Evolutionary conservation across 768 basidiomycete species (phyloP), one percentile per base, ranked within the genome.

Genomic region (Termitomyces sp.): DNA sequence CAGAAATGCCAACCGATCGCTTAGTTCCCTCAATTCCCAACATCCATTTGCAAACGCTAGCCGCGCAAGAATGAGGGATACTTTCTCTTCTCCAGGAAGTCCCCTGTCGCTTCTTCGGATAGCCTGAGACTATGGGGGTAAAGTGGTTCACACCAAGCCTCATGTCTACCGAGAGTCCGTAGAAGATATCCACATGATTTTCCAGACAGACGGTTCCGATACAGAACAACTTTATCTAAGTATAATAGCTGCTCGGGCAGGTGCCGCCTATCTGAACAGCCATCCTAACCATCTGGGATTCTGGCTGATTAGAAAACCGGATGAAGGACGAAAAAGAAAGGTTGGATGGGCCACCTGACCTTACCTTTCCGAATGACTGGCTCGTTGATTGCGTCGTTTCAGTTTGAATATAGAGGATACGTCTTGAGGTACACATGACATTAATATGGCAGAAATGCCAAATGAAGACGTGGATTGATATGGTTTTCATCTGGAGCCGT

Each of bases 1-100:
- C 45, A 49, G 53, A 54, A 33, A 61, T 61, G 30, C 22, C 41
- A 51, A n/a, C 46, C 54, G 57, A 63, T 63, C 52, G 37, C 39
- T 31, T 27, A 20, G 2, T n/a, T 20, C 30, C 12, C 13, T 8
- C 27, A 27, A 27, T 27, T 4, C 27, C 27, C 27, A 42, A 42
- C n/a, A 41, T 31, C 6, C 22, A 31, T 54, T 42, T 54, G 27
- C 27, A 42, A 54, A 42, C 13, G 6, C n/a, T n/a, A 34, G 16
- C 37, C 22, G 24, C 42, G 22, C 39, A 22, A 37, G 30, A 11
- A 30, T 8, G 22, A 22, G 16, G 33, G 20, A 16, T 34, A 47
- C 24, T 31, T 18, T 30, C 27, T 36, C 33, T 47, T 36, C 6
- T 36, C 7, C 16, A 33, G 41, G n/a, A n/a, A n/a, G 41, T 3